Percentiles rank a stretch among this genome's conserved stretches.
Conservation (phyloP, 352 stramenopile genomes). For the Globisporangium viniferum region DNA sequence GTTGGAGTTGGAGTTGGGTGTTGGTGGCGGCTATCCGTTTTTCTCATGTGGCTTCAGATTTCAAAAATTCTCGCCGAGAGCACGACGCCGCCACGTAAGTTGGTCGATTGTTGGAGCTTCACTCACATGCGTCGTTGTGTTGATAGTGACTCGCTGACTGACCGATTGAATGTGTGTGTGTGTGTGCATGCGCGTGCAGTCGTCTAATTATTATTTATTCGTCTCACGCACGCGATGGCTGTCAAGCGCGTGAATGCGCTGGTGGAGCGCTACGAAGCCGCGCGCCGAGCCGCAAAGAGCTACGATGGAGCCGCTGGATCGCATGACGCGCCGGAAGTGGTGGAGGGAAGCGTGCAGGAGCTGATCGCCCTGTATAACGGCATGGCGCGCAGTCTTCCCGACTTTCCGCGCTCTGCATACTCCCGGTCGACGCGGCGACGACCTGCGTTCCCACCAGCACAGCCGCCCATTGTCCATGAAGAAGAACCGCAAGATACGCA, state of each 20-base stretch:
- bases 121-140: background rate
- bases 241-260: constrained; percentile 8
- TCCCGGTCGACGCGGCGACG: constrained; percentile 6
- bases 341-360: constrained; percentile 12
- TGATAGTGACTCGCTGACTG: background rate
- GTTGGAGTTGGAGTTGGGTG: background rate
- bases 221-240: background rate
- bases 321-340: background rate
- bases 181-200: background rate
- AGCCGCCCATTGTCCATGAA: background rate
- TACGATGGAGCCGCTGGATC: background rate
- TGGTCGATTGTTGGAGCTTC: background rate
- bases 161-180: background rate
- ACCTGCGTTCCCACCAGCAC: background rate
- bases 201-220: background rate
- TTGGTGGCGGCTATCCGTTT: background rate
- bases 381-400: constrained; percentile 15
- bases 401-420: constrained; percentile 12
- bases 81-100: background rate
- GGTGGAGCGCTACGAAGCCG: constrained; percentile 15
- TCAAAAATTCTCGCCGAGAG: constrained; percentile 2
- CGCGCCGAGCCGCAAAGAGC: background rate
- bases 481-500: background rate
- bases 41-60: constrained; percentile 12
- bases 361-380: constrained; percentile 14